These are phyloP conservation scores for Atalantia buxifolia DNA, from an alignment of 345 rosid species.

Conservation along the genomic window DNA sequence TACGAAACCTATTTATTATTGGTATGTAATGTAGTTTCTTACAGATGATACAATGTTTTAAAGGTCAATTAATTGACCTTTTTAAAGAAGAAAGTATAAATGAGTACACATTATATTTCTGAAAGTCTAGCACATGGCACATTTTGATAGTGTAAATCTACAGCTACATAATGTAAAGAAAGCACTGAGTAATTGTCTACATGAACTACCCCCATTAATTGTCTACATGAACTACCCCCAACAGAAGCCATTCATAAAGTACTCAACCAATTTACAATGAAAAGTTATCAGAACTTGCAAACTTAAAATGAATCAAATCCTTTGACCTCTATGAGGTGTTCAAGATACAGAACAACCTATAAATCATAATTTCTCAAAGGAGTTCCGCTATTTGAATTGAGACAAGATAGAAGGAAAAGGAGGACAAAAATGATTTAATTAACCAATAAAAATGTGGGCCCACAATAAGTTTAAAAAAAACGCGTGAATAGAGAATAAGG, in stretches of 20 bases:
- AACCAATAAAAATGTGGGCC: too few species aligned
- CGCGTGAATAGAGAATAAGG: too few species aligned
- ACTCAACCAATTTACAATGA: not conserved
- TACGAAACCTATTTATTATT: too few species aligned
- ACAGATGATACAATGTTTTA: too few species aligned
- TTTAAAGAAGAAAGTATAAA: conserved; percentile 30
- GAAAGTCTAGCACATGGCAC: not conserved
- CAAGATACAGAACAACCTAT: not conserved
- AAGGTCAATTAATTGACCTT: conserved; percentile 33
- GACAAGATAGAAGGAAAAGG: too few species aligned
- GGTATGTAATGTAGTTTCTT: too few species aligned
- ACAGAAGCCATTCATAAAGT: not conserved
- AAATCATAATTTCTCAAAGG: not conserved
- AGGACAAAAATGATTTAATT: too few species aligned
- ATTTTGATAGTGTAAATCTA: not conserved
- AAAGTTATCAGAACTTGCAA: not conserved
- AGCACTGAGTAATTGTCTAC: not conserved
- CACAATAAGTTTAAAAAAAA: too few species aligned
- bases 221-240: not conserved
- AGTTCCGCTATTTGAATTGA: too few species aligned
- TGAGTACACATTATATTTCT: not conserved
- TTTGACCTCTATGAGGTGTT: not conserved
- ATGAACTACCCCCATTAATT: not conserved
- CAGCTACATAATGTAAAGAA: not conserved
- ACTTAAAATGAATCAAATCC: not conserved